A percentile compares a stretch with the other conserved stretches of the same genome.
Conservation (phyloP, 2,329 filamentous ascomycete genomes). For the Trichoderma sp. region DNA sequence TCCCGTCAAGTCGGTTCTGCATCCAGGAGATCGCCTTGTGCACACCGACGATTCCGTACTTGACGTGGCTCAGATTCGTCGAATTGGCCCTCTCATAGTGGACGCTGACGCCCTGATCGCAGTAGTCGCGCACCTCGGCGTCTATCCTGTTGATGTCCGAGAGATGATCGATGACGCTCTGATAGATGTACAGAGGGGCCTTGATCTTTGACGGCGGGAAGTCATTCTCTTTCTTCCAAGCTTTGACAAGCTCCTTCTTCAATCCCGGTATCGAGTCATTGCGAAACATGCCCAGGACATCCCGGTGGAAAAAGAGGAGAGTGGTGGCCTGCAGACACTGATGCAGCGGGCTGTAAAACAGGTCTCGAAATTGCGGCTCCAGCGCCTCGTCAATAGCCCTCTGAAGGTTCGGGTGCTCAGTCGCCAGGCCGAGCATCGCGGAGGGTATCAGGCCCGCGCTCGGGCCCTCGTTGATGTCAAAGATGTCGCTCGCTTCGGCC, state of each 20-base stretch:
- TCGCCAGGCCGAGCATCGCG: conserved; percentile 32
- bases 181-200: conserved; percentile 55
- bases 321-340: conserved; percentile 35
- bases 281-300: conserved; percentile 47
- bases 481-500: conserved; percentile 27
- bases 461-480: conserved; percentile 28
- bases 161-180: conserved; percentile 51
- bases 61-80: conserved; percentile 42
- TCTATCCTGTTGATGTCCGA: conserved; percentile 49
- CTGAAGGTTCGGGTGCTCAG: conserved; percentile 30
- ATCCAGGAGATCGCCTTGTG: conserved; percentile 29
- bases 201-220: conserved; percentile 45
- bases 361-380: conserved; percentile 33
- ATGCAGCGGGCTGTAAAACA: conserved; percentile 35
- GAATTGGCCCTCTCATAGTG: conserved; percentile 48
- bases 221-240: conserved; percentile 34
- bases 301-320: conserved; percentile 36
- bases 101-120: conserved; percentile 45
- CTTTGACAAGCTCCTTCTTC: conserved; percentile 33
- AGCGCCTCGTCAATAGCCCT: conserved; percentile 30
- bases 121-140: conserved; percentile 46
- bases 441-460: conserved; percentile 33
- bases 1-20: conserved; percentile 26
- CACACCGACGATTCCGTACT: conserved; percentile 27
- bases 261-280: conserved; percentile 37